Conservation (phyloP, 2,329 filamentous ascomycete genomes). For the Plenodomus biglobosus region DNA sequence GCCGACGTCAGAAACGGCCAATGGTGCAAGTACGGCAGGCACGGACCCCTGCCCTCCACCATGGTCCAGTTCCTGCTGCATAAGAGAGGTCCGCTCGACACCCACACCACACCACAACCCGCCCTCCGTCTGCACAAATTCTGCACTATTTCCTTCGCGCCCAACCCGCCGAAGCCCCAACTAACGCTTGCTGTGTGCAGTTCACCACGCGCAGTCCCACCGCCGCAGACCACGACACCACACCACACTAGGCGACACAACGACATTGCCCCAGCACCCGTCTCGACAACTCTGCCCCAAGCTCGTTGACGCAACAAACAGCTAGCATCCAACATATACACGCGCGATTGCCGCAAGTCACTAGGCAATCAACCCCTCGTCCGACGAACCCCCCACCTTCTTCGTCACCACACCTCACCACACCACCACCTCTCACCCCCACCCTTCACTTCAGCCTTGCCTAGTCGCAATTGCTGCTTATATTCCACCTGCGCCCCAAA, state of each 20-base stretch:
- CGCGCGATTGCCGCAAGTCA: constrained; percentile 12
- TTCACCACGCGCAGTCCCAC: constrained; percentile 12
- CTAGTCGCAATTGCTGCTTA: constrained; percentile 22
- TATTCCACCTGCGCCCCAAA: constrained; percentile 11
- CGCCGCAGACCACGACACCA: constrained; percentile 14
- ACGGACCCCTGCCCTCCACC: constrained; percentile 23
- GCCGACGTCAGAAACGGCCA: constrained; percentile 26
- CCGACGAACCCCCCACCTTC: constrained; percentile 17
- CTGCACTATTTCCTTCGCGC: constrained; percentile 17
- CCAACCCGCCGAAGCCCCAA: constrained; percentile 10
- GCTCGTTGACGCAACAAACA: constrained; percentile 15
- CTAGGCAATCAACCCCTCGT: constrained; percentile 13
- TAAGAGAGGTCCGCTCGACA: constrained; percentile 32
- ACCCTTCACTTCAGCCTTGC: constrained; percentile 20
- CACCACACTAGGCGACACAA: constrained; percentile 16
- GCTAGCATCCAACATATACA: neutral
- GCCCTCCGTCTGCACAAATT: constrained; percentile 23
- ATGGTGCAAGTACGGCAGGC: constrained; percentile 17
- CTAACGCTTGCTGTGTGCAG: constrained; percentile 9
- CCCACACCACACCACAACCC: constrained; percentile 29
- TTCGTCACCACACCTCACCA: constrained; percentile 6
- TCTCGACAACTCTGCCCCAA: constrained; percentile 3
- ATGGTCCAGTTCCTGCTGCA: constrained; percentile 31
- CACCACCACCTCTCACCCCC: neutral
- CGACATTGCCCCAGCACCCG: constrained; percentile 11